phyloP scores from a whole-genome alignment of 768 basidiomycete genomes.

The Leucogyrophana mollusca region DNA sequence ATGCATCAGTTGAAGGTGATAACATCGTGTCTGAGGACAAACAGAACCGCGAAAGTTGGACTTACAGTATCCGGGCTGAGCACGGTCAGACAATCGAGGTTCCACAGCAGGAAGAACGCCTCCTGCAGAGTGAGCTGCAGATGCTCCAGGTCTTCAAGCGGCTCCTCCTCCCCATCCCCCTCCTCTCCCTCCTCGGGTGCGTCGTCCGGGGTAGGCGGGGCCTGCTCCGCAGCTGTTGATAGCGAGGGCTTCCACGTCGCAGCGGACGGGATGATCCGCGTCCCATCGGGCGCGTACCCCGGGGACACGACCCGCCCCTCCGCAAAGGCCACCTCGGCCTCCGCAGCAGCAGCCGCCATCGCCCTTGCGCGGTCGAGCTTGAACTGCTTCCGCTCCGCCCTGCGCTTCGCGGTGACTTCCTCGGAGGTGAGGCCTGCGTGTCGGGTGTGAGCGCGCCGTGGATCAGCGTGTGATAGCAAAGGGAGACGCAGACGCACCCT shows the following conservation, averaged over 20 bases:
- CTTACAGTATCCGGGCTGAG: conserved; percentile 65
- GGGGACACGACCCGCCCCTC: conserved; percentile 66
- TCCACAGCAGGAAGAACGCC: conserved; percentile 87
- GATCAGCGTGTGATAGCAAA: neutral
- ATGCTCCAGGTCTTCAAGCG: conserved; percentile 78
- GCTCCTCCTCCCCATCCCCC: conserved; percentile 45
- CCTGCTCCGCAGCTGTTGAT: conserved; percentile 12
- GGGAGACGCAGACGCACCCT: conserved; percentile 40
- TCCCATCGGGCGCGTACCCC: conserved; percentile 49
- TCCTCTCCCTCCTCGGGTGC: conserved; percentile 34
- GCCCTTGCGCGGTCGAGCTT: conserved; percentile 90
- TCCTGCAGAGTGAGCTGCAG: conserved; percentile 88
- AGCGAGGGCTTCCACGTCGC: conserved; percentile 71
- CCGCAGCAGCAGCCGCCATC: conserved; percentile 76
- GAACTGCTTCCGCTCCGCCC: conserved; percentile 88
- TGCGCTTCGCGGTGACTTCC: conserved; percentile 84
- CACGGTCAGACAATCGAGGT: conserved; percentile 77
- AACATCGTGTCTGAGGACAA: no score
- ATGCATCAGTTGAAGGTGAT: neutral
- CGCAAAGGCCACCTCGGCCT: conserved; percentile 74
- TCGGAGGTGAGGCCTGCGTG: conserved; percentile 81
- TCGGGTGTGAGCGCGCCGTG: neutral
- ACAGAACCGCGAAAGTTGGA: no score
- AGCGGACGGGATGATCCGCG: conserved; percentile 64
- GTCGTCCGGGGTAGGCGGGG: conserved; percentile 22